Evolutionary conservation across 192 early-diverging fungal species (phyloP), one percentile per base, ranked within the genome.

Genomic region (Cetraspora pellucida): DNA sequence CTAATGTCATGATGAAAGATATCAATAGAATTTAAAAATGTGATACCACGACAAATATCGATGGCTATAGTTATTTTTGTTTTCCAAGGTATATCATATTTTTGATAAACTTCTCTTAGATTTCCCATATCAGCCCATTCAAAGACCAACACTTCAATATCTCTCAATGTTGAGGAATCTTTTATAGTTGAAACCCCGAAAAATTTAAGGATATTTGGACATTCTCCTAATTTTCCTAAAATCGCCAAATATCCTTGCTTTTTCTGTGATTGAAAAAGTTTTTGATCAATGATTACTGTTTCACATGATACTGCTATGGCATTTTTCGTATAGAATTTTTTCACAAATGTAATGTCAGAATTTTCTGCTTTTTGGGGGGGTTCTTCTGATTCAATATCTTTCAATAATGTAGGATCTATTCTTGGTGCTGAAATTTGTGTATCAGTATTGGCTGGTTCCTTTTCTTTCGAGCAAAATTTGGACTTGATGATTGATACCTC

Each of bases 71-170:
- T 61, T 10, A 23, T 11, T 61, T 61, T 61, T 10, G 28, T 45
- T 8, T 67, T 31, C 43, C 65, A 67, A 14, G 65, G 65, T 45
- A 67, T 45, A 46, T 67, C 65, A 4, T 37, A 4, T 45, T 37
- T 17, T 67, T 67, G 19, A 31, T 67, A 67, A 46, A 45, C 31
- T 45, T 67, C 37, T 21, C 43, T 67, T 14, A 67, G 43, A 67
- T 37, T 45, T 21, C 65, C 65, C 45, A 45, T 67, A 43, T 67
- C 65, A 45, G 37, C 65, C 65, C 65, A 67, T 43, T 67, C 37
- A 21, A 67, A 67, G 31, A 67, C n/a, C n/a, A n/a, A n/a, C n/a
- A n/a, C n/a, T n/a, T n/a, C n/a, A n/a, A n/a, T n/a, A n/a, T n/a
- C n/a, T n/a, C n/a, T n/a, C n/a, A n/a, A n/a, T n/a, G n/a, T 46